Evolutionary conservation across 2,329 filamentous ascomycete species (phyloP).

Genomic region (Hymenoscyphus linearis): DNA sequence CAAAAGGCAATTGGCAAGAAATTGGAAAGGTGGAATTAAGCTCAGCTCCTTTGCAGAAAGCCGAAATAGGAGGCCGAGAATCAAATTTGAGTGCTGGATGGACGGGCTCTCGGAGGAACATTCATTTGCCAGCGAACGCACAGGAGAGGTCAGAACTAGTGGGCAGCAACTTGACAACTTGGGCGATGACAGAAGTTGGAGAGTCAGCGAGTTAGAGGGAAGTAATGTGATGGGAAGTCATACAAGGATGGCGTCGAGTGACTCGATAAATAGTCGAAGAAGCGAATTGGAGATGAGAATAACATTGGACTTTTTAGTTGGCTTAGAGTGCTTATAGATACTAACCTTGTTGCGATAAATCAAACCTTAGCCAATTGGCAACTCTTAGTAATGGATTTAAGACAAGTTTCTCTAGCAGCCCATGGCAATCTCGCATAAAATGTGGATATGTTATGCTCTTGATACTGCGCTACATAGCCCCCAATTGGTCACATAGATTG

Average conservation of each 20-base stretch:
- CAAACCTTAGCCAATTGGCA: too few species aligned
- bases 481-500: too few species aligned
- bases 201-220: background rate
- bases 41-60: background rate
- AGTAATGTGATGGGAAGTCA: background rate
- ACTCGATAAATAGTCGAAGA: background rate
- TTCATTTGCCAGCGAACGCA: background rate
- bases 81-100: background rate
- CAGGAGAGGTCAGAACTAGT: background rate
- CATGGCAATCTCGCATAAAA: too few species aligned
- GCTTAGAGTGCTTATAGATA: too few species aligned
- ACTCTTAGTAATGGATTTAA: too few species aligned
- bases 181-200: background rate
- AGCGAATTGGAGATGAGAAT: background rate
- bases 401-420: too few species aligned
- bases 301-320: too few species aligned
- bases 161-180: background rate
- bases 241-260: background rate
- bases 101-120: background rate
- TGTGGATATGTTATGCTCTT: too few species aligned
- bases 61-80: background rate
- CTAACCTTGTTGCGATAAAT: too few species aligned
- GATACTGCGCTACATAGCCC: too few species aligned
- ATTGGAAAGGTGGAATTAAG: background rate
- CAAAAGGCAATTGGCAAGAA: background rate